A percentile compares a stretch with the other conserved stretches of the same genome.
These are phyloP conservation scores for Trichoderma sp. DNA, from an alignment of 2,329 filamentous ascomycete species.

Conservation along the genomic window DNA sequence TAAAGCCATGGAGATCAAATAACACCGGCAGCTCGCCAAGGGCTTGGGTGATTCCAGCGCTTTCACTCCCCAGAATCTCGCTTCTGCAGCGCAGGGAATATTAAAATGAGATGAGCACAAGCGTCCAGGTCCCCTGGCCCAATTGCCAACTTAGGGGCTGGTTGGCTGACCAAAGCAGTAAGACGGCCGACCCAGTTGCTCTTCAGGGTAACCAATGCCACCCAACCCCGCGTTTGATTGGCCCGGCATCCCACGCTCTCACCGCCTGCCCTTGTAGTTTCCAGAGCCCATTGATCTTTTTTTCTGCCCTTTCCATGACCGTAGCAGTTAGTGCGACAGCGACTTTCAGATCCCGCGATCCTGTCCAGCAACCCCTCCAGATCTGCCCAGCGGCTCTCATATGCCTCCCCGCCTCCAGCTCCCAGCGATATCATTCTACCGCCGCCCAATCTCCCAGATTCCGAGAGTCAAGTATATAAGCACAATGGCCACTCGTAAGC, in stretches of 20 bases:
- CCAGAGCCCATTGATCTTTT: not conserved
- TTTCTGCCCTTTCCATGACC: not conserved
- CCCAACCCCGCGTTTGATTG: conserved; percentile 11
- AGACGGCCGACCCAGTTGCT: not conserved
- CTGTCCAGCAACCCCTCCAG: not conserved
- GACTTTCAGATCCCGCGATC: conserved; percentile 7
- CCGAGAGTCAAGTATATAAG: conserved; percentile 6
- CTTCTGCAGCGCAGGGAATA: conserved; percentile 3
- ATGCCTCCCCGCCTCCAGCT: conserved; percentile 18
- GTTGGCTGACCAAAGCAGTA: not conserved
- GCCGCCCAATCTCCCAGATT: not conserved
- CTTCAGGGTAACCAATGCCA: not conserved
- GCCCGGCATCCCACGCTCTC: not conserved
- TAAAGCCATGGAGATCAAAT: not conserved
- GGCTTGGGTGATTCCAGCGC: not conserved
- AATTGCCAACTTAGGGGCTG: not conserved
- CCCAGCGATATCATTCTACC: conserved; percentile 20
- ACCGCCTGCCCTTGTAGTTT: conserved; percentile 13
- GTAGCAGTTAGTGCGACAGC: not conserved
- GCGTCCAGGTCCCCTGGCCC: not conserved
- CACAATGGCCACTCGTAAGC: conserved; percentile 28
- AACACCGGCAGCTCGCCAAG: not conserved
- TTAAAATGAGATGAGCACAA: conserved; percentile 17
- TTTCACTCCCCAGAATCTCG: conserved; percentile 13
- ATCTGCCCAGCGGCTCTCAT: conserved; percentile 1